A percentile compares a stretch with the other conserved stretches of the same genome.
These are phyloP conservation scores for Suillus spraguei DNA, from an alignment of 768 basidiomycete genomes.

Conservation along the genomic window DNA sequence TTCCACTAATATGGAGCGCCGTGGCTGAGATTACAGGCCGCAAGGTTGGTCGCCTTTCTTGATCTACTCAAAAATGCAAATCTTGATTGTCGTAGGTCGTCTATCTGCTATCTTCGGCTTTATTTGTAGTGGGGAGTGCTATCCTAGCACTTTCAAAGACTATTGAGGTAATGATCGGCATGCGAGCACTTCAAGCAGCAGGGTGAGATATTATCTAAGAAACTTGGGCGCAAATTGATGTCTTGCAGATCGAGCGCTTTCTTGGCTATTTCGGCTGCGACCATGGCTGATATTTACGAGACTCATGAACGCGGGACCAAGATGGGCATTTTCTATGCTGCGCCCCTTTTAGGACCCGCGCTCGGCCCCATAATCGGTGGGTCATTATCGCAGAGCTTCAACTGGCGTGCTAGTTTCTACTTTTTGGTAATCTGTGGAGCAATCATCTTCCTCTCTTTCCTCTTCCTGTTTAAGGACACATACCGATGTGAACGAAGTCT, in stretches of 20 bases:
- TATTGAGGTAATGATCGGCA: constrained; percentile 61
- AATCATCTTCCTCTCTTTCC: constrained; percentile 53
- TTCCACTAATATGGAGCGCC: constrained; percentile 70
- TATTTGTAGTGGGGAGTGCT: constrained; percentile 58
- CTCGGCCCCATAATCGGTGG: constrained; percentile 77
- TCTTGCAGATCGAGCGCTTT: constrained; percentile 61
- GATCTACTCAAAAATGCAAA: not conserved
- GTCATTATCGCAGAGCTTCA: constrained; percentile 60
- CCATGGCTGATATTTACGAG: constrained; percentile 79
- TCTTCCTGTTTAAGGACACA: constrained; percentile 77
- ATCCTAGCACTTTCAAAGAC: constrained; percentile 57
- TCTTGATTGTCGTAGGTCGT: constrained; percentile 42
- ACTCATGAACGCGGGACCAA: constrained; percentile 72
- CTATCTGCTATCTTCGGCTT: constrained; percentile 51
- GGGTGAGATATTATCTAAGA: constrained; percentile 45
- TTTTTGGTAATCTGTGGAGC: constrained; percentile 71
- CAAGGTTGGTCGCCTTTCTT: constrained; percentile 45
- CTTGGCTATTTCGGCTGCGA: constrained; percentile 73
- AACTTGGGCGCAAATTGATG: constrained; percentile 13
- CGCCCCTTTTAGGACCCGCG: constrained; percentile 77
- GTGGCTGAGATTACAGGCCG: constrained; percentile 77
- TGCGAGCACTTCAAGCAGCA: constrained; percentile 67
- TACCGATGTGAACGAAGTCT: constrained; percentile 83
- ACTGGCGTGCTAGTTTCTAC: constrained; percentile 85
- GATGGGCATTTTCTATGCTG: constrained; percentile 82